Conservation (phyloP, 805 yeast genomes). For the Tetrapisispora arboricola region DNA sequence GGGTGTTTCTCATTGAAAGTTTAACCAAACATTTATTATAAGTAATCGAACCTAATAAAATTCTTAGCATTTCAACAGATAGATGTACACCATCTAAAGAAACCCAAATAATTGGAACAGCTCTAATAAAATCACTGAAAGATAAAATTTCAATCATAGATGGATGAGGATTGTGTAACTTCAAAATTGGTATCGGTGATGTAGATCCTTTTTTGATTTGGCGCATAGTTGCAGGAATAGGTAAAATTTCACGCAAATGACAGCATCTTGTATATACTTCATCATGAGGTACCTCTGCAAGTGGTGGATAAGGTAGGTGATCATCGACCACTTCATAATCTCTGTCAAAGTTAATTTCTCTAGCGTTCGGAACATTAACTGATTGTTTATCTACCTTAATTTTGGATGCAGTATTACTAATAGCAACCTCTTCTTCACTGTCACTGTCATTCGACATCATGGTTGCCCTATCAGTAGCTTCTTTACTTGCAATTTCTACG, state of each 20-base stretch:
- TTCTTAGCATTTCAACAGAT: conserved; percentile 64
- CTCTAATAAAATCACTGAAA: conserved; percentile 76
- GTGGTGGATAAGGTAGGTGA: conserved; percentile 27
- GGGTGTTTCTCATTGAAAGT: conserved; percentile 69
- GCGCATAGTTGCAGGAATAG: conserved; percentile 80
- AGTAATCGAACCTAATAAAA: conserved; percentile 54
- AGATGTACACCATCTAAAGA: conserved; percentile 72
- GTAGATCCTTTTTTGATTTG: conserved; percentile 66
- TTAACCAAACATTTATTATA: conserved; percentile 58
- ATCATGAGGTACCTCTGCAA: conserved; percentile 41
- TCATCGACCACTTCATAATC: conserved; percentile 12
- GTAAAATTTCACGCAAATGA: conserved; percentile 81
- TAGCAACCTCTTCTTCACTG: conserved; percentile 32
- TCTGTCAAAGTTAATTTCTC: conserved; percentile 5
- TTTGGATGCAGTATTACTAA: conserved; percentile 26
- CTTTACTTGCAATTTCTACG: conserved; percentile 14
- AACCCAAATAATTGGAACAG: conserved; percentile 71
- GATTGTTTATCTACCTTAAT: conserved; percentile 37
- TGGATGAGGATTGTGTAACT: conserved; percentile 76
- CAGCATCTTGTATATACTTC: conserved; percentile 84
- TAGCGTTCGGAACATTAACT: conserved; percentile 10
- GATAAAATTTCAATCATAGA: conserved; percentile 80
- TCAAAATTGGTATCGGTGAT: conserved; percentile 72
- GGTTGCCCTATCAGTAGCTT: conserved; percentile 16
- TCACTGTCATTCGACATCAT: conserved; percentile 8